Base-by-base conservation (phyloP, 106 monocot genomes). In the Dendrobium catenatum region DNA sequence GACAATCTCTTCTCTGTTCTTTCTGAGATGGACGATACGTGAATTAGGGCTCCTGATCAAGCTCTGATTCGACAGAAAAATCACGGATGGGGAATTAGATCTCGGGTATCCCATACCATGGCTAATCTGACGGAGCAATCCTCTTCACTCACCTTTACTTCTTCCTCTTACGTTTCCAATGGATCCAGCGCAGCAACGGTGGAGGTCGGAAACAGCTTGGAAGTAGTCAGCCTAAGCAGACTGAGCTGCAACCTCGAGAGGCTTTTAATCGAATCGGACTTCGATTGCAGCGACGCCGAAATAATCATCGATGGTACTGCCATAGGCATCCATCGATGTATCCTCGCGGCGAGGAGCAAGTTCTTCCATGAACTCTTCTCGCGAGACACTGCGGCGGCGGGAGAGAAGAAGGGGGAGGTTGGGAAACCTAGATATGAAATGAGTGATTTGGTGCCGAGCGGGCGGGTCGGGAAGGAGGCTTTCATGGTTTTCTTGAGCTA, bases 241-340 rank as follows among this genome's bases (percentile, higher is more conserved):
- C 87, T 99, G 55, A 99, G 98, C 86, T 48, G 76, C 77, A 88
- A 86, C 55, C 87, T 99, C 77, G 95, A 95, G 87, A 72, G 79
- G 44, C 93, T 99, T 40, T 87, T 99, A 16, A 27, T 88, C 68
- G 87, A 88, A 68, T 64, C 79, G n/a, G 87, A 88, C 3, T 90
- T 91, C 81, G 95, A 95, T 58, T 93, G 89, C 90, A 91, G 84
- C 61, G 98, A 99, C 80, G 98, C 92, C n/a, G 88, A 90, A 51
- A 76, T 95, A 80, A 55, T 90, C 56, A 86, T 92, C 26, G 94
- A 91, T 1, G 89, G 91, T 56, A 42, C 41, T 15, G 49, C 81
- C 6, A 81, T 95, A 22, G 91, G 91, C 10, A 85, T 99, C 72
- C 98, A 99, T 82, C 95, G 95, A 1, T 95, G 93, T 86, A 95